Base-by-base conservation (phyloP, 1,284 basidiomycete species). In the Porogramme epimiltina region DNA sequence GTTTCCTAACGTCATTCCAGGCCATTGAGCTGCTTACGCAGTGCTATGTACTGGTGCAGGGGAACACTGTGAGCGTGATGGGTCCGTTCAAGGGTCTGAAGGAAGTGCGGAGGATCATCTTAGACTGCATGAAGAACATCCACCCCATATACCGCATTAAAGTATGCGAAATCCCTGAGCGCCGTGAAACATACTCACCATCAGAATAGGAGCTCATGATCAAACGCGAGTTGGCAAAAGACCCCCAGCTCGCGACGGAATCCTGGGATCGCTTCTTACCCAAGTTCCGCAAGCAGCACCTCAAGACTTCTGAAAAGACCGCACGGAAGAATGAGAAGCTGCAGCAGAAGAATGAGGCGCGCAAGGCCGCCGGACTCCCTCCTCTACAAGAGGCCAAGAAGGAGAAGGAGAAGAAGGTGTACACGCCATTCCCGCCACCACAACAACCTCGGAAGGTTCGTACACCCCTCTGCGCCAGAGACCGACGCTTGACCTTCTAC, bases 91-190 rank as follows among this genome's bases (percentile, higher is more conserved):
- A 96, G 69, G 89, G 91, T 0, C 75, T 99, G 36, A 99, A 98
- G 70, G 95, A 98, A 69, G 96, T 99, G 3, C 82, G 97, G 50
- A 73, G 95, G 53, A 98, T 99, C 62, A 85, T 99, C 24, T 72
- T 98, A 45, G 97, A 99, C 70, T 99, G 97, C 75, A 97, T 99
- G 93, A 96, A 93, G 75, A 99, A 99, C 67, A 91, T 99, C 46
- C 97, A 99, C 67, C 97, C 97, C 2, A 99, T 99, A 67, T 99
- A 99, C 70, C 89, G 95, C 61, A 99, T 99, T 74, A 99, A 99
- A 73, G 93, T 91, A 33, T 23, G 73, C 61, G 34, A 4, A 31
- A 31, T 37, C 34, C n/a, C n/a, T 18, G 6, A 37, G 5, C 16
- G 8, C 9, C 34, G 34, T 16, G 5, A 6, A 18, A 16, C 16